phyloP scores from a whole-genome alignment of 805 yeast genomes.

The Candida suzukii region DNA sequence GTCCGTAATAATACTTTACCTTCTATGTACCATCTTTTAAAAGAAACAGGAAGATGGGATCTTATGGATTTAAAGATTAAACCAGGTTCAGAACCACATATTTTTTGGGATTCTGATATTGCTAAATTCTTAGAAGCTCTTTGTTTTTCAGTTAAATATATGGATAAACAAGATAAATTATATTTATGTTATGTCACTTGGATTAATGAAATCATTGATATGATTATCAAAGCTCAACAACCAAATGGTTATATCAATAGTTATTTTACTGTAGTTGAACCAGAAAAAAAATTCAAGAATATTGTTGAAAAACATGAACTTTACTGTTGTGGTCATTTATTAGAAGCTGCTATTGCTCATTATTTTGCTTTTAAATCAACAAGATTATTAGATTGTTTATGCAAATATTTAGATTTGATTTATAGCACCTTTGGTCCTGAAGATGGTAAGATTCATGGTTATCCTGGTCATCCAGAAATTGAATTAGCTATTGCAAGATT shows the following conservation, averaged over 20 bases:
- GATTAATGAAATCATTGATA: conserved; percentile 12
- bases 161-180: conserved; percentile 16
- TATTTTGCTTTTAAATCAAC: conserved; percentile 11
- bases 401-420: conserved; percentile 15
- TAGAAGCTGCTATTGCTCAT: conserved; percentile 20
- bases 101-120: conserved; percentile 21
- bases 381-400: conserved; percentile 10
- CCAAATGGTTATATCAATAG: conserved; percentile 19
- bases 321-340: conserved; percentile 17
- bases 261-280: conserved; percentile 14
- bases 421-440: conserved; percentile 13
- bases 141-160: conserved; percentile 13
- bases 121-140: conserved; percentile 19
- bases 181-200: conserved; percentile 7
- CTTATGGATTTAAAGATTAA: conserved; percentile 10
- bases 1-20: conserved; percentile 13
- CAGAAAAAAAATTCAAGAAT: conserved; percentile 10
- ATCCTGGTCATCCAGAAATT: conserved; percentile 22
- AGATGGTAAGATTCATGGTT: conserved; percentile 13
- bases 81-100: conserved; percentile 9
- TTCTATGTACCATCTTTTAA: conserved; percentile 12
- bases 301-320: conserved; percentile 8
- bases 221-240: conserved; percentile 16
- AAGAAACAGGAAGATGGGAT: conserved; percentile 18
- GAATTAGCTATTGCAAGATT: conserved; percentile 19